Evolutionary conservation across 106 monocot species (phyloP).

Genomic region (Platanthera zijinensis): DNA sequence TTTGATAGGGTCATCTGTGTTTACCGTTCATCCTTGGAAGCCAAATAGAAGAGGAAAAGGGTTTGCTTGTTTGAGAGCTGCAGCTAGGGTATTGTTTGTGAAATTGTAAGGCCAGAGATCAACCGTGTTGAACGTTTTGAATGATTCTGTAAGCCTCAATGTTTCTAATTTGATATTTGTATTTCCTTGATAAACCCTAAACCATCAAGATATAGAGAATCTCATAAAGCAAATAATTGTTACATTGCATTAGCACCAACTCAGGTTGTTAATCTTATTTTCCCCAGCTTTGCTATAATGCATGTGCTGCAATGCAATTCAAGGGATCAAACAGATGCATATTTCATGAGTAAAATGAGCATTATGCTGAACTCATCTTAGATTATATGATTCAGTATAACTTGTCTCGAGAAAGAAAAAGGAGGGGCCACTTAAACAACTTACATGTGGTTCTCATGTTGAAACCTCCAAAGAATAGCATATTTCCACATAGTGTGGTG

Average conservation of each 20-base stretch:
- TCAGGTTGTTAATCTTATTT: not conserved
- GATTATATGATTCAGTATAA: not conserved
- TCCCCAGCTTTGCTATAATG: not conserved
- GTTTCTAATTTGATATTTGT: no score
- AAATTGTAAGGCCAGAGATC: no score
- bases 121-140: no score
- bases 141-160: no score
- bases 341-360: not conserved
- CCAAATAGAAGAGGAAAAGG: no score
- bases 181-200: no score
- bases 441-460: constrained; percentile 25
- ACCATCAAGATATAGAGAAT: not conserved
- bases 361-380: not conserved
- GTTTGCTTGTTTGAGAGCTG: no score
- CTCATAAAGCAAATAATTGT: not conserved
- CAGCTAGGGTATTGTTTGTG: no score
- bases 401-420: not conserved
- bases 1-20: no score
- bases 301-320: not conserved
- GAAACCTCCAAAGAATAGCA: constrained; percentile 67
- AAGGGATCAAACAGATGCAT: constrained; percentile 3
- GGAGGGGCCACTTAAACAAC: constrained; percentile 6
- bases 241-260: not conserved
- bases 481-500: constrained; percentile 46
- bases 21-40: no score